Percentiles rank a stretch among this genome's conserved stretches.
Conservation (phyloP, 179 eudicot species). For the Vitellaria paradoxa region DNA sequence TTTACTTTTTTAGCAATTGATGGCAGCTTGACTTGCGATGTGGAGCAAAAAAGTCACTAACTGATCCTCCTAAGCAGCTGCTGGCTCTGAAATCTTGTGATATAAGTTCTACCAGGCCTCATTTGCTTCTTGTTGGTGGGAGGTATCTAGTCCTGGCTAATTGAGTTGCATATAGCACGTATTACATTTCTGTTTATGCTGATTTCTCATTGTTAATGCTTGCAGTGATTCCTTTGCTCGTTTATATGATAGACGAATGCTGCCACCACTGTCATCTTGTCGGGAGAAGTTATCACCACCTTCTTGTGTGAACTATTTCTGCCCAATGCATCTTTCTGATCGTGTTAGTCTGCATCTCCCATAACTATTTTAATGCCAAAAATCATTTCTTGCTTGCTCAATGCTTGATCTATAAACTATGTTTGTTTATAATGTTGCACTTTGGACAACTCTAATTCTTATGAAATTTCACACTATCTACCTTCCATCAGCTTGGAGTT, state of each 20-base stretch:
- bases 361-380: neutral
- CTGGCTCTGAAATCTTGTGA: constrained; percentile 88
- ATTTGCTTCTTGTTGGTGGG: constrained; percentile 96
- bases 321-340: constrained; percentile 95
- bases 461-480: too few species aligned
- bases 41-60: constrained; percentile 81
- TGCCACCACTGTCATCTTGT: constrained; percentile 85
- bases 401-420: too few species aligned
- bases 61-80: constrained; percentile 82
- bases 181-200: constrained; percentile 17
- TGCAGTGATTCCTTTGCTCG: constrained; percentile 98
- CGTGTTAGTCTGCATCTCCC: constrained; percentile 51
- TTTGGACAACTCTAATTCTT: too few species aligned
- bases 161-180: neutral
- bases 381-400: too few species aligned
- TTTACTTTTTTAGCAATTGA: constrained; percentile 35
- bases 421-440: too few species aligned
- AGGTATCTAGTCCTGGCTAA: constrained; percentile 46
- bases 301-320: constrained; percentile 82
- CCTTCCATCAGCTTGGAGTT: too few species aligned
- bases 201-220: constrained; percentile 20
- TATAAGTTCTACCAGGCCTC: constrained; percentile 84
- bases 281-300: constrained; percentile 69
- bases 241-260: constrained; percentile 95
- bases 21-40: constrained; percentile 92